phyloP scores from a whole-genome alignment of 768 basidiomycete species.

The Leucocoprinus leucothites region DNA sequence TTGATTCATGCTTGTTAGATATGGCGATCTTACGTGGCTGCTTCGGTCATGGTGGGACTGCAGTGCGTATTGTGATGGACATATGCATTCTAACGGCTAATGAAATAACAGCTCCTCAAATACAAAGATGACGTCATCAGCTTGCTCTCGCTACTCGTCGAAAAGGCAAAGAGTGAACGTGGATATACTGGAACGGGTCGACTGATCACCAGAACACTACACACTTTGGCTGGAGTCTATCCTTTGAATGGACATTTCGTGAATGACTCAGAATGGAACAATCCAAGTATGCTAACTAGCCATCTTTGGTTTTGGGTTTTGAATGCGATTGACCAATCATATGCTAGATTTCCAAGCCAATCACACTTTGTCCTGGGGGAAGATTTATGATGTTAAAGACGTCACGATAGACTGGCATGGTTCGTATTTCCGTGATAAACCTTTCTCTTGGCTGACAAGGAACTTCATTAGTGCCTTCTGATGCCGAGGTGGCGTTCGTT shows the following conservation, averaged over 20 bases:
- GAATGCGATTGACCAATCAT: constrained; percentile 7
- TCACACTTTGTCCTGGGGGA: constrained; percentile 77
- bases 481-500: constrained; percentile 75
- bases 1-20: constrained; percentile 40
- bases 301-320: not conserved
- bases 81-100: not conserved
- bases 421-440: constrained; percentile 25
- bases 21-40: constrained; percentile 81
- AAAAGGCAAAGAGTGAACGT: constrained; percentile 84
- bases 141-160: constrained; percentile 62
- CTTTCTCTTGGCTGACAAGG: constrained; percentile 11
- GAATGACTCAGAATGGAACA: constrained; percentile 77
- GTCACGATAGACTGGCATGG: constrained; percentile 89
- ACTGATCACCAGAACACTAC: constrained; percentile 70
- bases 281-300: constrained; percentile 50
- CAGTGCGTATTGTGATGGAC: constrained; percentile 37
- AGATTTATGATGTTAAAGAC: constrained; percentile 71
- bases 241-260: constrained; percentile 78
- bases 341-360: constrained; percentile 55
- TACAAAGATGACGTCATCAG: constrained; percentile 64
- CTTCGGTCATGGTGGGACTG: constrained; percentile 67
- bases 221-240: constrained; percentile 73
- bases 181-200: constrained; percentile 82
- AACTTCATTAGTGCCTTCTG: constrained; percentile 45
- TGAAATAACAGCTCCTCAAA: constrained; percentile 53